Evolutionary conservation across 2,329 filamentous ascomycete genomes (phyloP), one percentile per base, ranked within the genome.

Genomic region (Decorospora gaudefroyi): DNA sequence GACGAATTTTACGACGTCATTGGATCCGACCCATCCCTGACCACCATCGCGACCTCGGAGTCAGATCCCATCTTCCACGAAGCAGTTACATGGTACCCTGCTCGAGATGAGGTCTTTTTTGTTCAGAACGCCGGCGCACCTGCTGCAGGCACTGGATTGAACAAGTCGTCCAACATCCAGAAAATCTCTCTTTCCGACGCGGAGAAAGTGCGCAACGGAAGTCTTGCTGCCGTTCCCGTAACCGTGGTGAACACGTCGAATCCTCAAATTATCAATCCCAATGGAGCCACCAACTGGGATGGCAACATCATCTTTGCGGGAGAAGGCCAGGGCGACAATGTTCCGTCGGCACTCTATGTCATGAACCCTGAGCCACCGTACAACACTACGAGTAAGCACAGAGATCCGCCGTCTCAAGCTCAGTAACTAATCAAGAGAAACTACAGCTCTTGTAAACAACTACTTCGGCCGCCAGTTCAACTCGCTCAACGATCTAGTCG

Each of bases 381-480:
- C 42, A 59, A 59, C 31, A 59, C 57, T 8, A 49, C 47, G 11
- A 61, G 57, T 61, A 49, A 43, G 57, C 42, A 21, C n/a, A n/a
- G n/a, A n/a, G n/a, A 12, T 11, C 5, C 16, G 11, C 3, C 3
- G 22, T 13, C 17, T 3, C 42, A 27, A 10, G 15, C 12, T 7
- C 17, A 22, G 6, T 5, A 1, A 6, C 42, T 55, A 39, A 57
- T 12, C 6, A 15, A n/a, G n/a, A n/a, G n/a, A n/a, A n/a, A n/a
- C n/a, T 6, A n/a, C 15, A 61, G 57, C 54, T 8, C 50, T 61
- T 11, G 17, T 61, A 17, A 75, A 76, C 53, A 76, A 75, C 56
- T 77, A 75, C 58, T 75, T 70, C 49, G 74, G 74, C 15, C 71
- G 67, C 49, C 70, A 72, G 51, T 70, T 74, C 60, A 73, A 69